phyloP scores from a whole-genome alignment of 306 rosid species.

The Medicago arabica region DNA sequence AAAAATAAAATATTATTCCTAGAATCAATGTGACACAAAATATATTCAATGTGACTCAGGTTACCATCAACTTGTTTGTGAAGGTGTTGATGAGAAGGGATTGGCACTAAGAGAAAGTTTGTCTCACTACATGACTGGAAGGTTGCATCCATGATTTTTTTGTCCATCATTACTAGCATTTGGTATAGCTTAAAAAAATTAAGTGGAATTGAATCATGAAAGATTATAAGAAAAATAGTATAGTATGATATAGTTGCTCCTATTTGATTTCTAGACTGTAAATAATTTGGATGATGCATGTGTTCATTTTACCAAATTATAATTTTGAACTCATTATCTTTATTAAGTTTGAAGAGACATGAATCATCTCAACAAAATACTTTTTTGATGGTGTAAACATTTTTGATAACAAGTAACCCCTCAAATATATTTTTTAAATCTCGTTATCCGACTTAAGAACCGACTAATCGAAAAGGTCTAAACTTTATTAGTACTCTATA shows the following conservation, averaged over 20 bases:
- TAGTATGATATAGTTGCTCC: conserved; percentile 15
- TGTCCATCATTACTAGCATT: conserved; percentile 14
- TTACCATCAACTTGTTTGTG: conserved; percentile 75
- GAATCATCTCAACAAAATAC: no score
- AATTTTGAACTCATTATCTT: no score
- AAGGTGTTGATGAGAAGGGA: conserved; percentile 64
- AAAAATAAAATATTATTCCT: neutral
- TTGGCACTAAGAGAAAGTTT: conserved; percentile 66
- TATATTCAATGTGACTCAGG: no score
- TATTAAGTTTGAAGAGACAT: no score
- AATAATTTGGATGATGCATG: conserved; percentile 33
- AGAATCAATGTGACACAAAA: no score
- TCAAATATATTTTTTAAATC: no score
- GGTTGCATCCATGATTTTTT: conserved; percentile 46
- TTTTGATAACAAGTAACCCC: no score
- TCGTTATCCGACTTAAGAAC: no score
- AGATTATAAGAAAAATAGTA: conserved; percentile 14
- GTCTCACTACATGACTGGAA: conserved; percentile 61
- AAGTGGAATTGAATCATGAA: conserved; percentile 22
- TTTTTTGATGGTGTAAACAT: no score
- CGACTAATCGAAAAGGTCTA: no score
- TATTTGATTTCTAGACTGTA: conserved; percentile 40
- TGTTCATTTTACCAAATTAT: conserved; percentile 34
- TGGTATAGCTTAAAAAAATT: conserved; percentile 40
- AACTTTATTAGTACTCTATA: no score